A percentile compares a stretch with the other conserved stretches of the same genome.
These are phyloP conservation scores for Vigna trinervia DNA, from an alignment of 306 rosid species.

Conservation along the genomic window DNA sequence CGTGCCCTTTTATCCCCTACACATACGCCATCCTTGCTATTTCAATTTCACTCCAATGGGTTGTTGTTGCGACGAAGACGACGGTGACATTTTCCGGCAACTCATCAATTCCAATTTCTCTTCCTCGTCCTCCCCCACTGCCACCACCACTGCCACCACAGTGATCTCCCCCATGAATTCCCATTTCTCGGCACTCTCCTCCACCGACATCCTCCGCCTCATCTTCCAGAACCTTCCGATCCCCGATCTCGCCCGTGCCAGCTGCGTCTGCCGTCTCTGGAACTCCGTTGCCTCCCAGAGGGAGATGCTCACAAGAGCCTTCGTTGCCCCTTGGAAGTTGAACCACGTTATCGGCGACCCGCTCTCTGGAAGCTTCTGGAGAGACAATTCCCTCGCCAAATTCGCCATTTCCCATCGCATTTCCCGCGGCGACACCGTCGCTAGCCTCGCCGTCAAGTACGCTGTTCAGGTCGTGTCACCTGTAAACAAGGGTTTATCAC, in stretches of 20 bases:
- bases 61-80: slow-evolving; percentile 70
- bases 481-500: not conserved
- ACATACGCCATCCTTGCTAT: too few species aligned
- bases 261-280: slow-evolving; percentile 91
- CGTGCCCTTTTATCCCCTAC: not conserved
- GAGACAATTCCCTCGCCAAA: slow-evolving; percentile 72
- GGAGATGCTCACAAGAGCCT: slow-evolving; percentile 62
- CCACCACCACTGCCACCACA: not conserved
- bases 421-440: slow-evolving; percentile 72
- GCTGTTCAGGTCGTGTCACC: slow-evolving; percentile 69
- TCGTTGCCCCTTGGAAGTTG: slow-evolving; percentile 78
- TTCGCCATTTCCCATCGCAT: slow-evolving; percentile 86
- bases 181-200: slow-evolving; percentile 69
- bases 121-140: slow-evolving; percentile 36
- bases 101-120: slow-evolving; percentile 46
- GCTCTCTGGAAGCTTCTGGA: slow-evolving; percentile 87
- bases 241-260: slow-evolving; percentile 77
- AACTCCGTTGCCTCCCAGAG: slow-evolving; percentile 82
- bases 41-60: slow-evolving; percentile 49
- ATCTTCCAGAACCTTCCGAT: slow-evolving; percentile 78
- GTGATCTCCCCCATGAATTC: slow-evolving; percentile 75
- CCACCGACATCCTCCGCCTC: slow-evolving; percentile 79
- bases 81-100: slow-evolving; percentile 50
- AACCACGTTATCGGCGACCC: slow-evolving; percentile 69
- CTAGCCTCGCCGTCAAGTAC: slow-evolving; percentile 94